Base-by-base conservation (phyloP, 306 rosid genomes). In the Boehmeria nivea region DNA sequence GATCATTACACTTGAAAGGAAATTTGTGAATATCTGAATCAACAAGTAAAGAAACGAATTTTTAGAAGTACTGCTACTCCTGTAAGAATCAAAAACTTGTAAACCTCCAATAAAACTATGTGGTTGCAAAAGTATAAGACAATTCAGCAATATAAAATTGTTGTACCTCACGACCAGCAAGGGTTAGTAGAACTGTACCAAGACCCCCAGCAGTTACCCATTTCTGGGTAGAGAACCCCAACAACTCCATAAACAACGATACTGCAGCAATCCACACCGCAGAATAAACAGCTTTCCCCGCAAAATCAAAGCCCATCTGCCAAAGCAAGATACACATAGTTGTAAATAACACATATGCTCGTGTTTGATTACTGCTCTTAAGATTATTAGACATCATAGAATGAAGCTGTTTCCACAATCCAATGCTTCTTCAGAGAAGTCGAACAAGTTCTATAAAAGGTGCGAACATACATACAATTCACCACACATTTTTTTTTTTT, bases 171-270 rank as follows among this genome's bases (percentile, higher is more conserved):
- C 99, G 95, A 57, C 96, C 99, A 6, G 99, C 86, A 57, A 93
- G 96, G 38, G 99, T 93, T 43, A 93, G 87, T 73, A 93, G 70
- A 21, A 93, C 96, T 23, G 96, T 93, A 21, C 99, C 96, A 52
- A 93, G 88, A 87, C 99, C 95, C 65, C 99, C 99, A 36, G 99
- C 99, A 54, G 99, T 93, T 63, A 93, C 60, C 99, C 96, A 93
- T 81, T 56, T 93, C 72, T 93, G 96, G 67, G 96, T 79, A 73
- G 99, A 93, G 78, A 87, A 93, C 60, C 99, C 99, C 46, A 93
- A 81, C 77, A 93, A 73, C 77, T 93, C 99, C 96, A 87, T 87
- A 76, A 93, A 93, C 76, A 87, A 75, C 49, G 96, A 85, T 61
- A 85, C 79, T 20, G 96, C 99, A 73, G 96, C 99, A 78, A 93